These are phyloP conservation scores for Rhodofomes roseus DNA, from an alignment of 1,284 basidiomycete genomes.

Conservation along the genomic window DNA sequence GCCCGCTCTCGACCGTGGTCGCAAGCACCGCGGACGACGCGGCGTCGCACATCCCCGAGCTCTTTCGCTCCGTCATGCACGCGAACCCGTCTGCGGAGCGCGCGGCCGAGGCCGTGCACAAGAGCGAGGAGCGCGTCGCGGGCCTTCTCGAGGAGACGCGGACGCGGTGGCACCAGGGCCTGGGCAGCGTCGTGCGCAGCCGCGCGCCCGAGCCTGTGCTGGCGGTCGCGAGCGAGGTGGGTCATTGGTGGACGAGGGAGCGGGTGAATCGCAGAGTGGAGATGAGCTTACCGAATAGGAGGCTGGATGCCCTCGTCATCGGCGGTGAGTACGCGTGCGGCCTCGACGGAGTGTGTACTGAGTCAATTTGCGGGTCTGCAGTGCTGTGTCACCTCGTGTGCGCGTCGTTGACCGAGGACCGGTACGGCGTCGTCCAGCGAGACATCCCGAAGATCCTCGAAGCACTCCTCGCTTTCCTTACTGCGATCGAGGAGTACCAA, in stretches of 20 bases:
- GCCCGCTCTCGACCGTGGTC: conserved; percentile 46
- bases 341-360: not conserved
- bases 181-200: conserved; percentile 9
- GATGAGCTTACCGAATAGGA: conserved; percentile 50
- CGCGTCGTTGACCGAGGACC: conserved; percentile 74
- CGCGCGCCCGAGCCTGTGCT: conserved; percentile 31
- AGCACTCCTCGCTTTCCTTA: conserved; percentile 64
- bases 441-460: conserved; percentile 81
- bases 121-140: conserved; percentile 20
- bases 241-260: conserved; percentile 56
- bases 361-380: conserved; percentile 23
- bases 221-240: conserved; percentile 20
- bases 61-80: conserved; percentile 50
- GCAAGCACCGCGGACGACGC: conserved; percentile 41
- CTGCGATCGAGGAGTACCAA: conserved; percentile 62
- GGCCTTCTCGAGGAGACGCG: conserved; percentile 13
- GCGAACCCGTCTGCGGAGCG: conserved; percentile 26
- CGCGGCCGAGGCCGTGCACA: conserved; percentile 18
- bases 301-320: conserved; percentile 55
- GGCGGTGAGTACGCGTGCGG: conserved; percentile 41
- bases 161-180: conserved; percentile 15
- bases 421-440: conserved; percentile 78
- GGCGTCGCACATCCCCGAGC: conserved; percentile 48
- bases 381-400: conserved; percentile 69
- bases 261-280: conserved; percentile 50